Evolutionary conservation across 495 filamentous ascomycete genomes (phyloP), one percentile per base, ranked within the genome.

Genomic region (Amphirosellinia nigrospora): DNA sequence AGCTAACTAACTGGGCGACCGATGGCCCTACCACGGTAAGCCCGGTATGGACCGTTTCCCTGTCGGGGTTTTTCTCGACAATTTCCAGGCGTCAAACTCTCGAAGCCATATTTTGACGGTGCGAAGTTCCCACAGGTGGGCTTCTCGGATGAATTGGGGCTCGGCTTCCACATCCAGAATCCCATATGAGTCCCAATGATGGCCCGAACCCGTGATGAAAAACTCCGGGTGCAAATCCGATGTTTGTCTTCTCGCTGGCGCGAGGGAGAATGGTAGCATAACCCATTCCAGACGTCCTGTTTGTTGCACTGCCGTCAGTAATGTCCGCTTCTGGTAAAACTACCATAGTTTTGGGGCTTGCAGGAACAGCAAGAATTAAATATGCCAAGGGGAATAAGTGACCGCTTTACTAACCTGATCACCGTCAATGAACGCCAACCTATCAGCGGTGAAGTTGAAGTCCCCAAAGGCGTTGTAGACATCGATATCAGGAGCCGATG

Each of bases 111-210:
- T 73, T 72, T 71, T 78, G 62, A 86, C 83, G 0, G 80, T 83
- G 52, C 79, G 77, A 41, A 84, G 82, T 72, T 86, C 79, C 84
- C 84, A 86, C 59, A 76, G 62, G 75, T 86, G 84, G 48, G 84
- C 84, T 72, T 86, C 79, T 30, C 79, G 73, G 64, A 86, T 84
- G 71, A 83, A 86, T 59, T 84, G 79, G 10, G 83, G 84, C 76
- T 86, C 84, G 23, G 78, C 82, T 11, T 70, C 72, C 0, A 86
- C 75, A 67, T 86, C 72, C 53, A 76, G 39, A n/a, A 85, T 84
- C 13, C 84, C 84, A 48, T 71, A 77, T 43, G 78, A 81, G 70
- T 86, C 84, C 84, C 84, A 86, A 68, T 86, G 84, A 71, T 86
- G 84, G 10, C 84, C 84, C 1, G 79, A 76, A 15, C 83, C 82